Evolutionary conservation across 2,329 filamentous ascomycete genomes (phyloP), one percentile per base, ranked within the genome.

Genomic region (Aspergillus pseudonomiae): DNA sequence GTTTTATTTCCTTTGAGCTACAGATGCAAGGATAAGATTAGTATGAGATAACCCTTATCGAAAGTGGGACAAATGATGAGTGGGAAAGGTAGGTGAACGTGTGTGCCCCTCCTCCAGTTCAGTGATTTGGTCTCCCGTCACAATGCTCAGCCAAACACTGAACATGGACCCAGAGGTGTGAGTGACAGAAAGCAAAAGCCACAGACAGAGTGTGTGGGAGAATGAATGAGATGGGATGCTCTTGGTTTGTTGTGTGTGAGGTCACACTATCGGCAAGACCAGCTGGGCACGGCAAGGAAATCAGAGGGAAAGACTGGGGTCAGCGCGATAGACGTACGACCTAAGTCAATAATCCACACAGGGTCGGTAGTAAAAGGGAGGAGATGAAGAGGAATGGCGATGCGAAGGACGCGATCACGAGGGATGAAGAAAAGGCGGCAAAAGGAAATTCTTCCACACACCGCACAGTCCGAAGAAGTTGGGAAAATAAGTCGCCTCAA

Each of bases 1-100:
- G 87, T 91, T 81, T 85, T 75, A 71, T 59, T 45, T 56, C 67
- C 58, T 63, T 56, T 63, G 59, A 28, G 60, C 59, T 61, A 41
- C 43, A 57, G 57, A 19, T 45, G 11, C 21, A 16, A 59, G n/a
- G 26, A 34, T 32, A 10, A 59, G n/a, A 50, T 64, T 61, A 59
- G 56, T 39, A 67, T 57, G 61, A 62, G 60, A 43, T 63, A 46
- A 64, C n/a, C 50, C 30, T 56, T 56, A 59, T 59, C 34, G 36
- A 46, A 21, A 45, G 50, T 59, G 46, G 55, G 26, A 52, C 58
- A 21, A 36, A 32, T 26, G 11, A 39, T 39, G 32, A 41, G 52
- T 24, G 24, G 32, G n/a, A 39, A 39, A 14, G 14, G 12, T 39
- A 19, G 21, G n/a, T 36, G 30, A 16, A 34, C 4, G n/a, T 54